A percentile compares a stretch with the other conserved stretches of the same genome.
Evolutionary conservation across 2,329 filamentous ascomycete genomes (phyloP).

Genomic region (Fusarium tuaranense): DNA sequence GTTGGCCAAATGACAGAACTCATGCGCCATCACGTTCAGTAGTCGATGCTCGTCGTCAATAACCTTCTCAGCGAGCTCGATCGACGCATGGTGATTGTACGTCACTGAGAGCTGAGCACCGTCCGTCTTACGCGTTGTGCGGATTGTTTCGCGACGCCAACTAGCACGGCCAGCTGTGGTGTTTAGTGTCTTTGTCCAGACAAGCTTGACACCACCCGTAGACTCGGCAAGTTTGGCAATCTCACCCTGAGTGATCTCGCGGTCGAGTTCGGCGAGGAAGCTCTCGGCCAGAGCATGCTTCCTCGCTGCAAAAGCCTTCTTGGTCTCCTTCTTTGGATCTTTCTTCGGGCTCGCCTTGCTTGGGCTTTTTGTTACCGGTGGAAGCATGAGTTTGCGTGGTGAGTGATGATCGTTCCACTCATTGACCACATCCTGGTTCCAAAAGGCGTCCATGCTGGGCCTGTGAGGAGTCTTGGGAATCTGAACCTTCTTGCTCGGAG

Average conservation of each 20-base stretch:
- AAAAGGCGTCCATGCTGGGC: slow-evolving; percentile 68
- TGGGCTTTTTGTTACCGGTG: slow-evolving; percentile 43
- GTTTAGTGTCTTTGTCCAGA: slow-evolving; percentile 83
- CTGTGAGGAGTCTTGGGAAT: slow-evolving; percentile 68
- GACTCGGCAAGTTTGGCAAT: slow-evolving; percentile 68
- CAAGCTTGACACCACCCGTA: slow-evolving; percentile 77
- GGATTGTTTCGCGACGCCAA: slow-evolving; percentile 73
- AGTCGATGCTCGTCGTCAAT: slow-evolving; percentile 82
- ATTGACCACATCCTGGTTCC: slow-evolving; percentile 69
- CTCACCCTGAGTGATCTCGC: slow-evolving; percentile 68
- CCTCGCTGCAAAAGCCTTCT: slow-evolving; percentile 70
- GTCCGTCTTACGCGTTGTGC: slow-evolving; percentile 46
- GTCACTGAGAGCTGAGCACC: slow-evolving; percentile 43
- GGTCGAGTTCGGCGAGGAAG: slow-evolving; percentile 79
- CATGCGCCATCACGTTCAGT: slow-evolving; percentile 92
- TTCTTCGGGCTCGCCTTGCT: slow-evolving; percentile 49
- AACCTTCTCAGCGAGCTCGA: slow-evolving; percentile 90
- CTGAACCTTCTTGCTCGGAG: slow-evolving; percentile 46
- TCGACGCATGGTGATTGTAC: slow-evolving; percentile 74
- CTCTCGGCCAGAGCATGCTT: slow-evolving; percentile 72
- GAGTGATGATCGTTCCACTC: slow-evolving; percentile 74
- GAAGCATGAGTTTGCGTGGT: slow-evolving; percentile 57
- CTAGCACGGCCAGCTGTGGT: slow-evolving; percentile 82
- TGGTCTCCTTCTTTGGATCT: slow-evolving; percentile 54
- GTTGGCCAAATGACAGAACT: slow-evolving; percentile 94